Evolutionary conservation across 352 stramenopile species (phyloP), one percentile per base, ranked within the genome.

Genomic region (Elongisporangium prolatum): DNA sequence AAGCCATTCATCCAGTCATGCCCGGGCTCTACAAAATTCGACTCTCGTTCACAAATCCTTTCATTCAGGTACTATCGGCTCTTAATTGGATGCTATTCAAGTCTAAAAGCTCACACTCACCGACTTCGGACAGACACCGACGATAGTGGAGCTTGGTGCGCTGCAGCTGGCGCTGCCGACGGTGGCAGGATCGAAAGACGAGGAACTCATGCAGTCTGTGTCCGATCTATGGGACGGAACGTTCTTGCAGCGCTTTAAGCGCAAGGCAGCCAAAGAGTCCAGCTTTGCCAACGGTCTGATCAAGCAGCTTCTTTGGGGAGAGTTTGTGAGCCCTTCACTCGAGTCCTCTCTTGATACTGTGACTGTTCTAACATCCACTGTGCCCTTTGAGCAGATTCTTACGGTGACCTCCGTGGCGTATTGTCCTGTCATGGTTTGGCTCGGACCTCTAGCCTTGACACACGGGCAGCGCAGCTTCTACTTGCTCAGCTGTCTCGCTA

Each of bases 371-470:
- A 44, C 34, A 13, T n/a, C n/a, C 11, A 3, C 34, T 14, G 8
- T 9, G 4, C 2, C 4, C 34, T 44, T 16, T 2, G 34, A 17
- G 10, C 17, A 81, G 64, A 71, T 87, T 58, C 68, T 85, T 52
- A 60, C 75, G 22, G 60, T 82, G n/a, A 76, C 85, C 24, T 82
- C 73, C 5, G 61, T 82, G 24, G 60, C 64, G 11, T 85, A 85
- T 50, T 68, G 57, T 18, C 34, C 60, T 4, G 64, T 71, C 3
- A 71, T 78, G 54, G 63, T 71, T 56, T 82, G 75, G 75, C 71
- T 88, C 16, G 75, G 75, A 3, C 71, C 72, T 6, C 65, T 88
- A 2, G 72, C 80, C 22, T 79, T 88, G 48, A 84, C 72, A 2
- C 47, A 22, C 51, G 80, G 75, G 75, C 75, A 88, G 61, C 62